A percentile compares a stretch with the other conserved stretches of the same genome.
These are phyloP conservation scores for Cornus suecica DNA, from an alignment of 148 eudicot species.

Conservation along the genomic window DNA sequence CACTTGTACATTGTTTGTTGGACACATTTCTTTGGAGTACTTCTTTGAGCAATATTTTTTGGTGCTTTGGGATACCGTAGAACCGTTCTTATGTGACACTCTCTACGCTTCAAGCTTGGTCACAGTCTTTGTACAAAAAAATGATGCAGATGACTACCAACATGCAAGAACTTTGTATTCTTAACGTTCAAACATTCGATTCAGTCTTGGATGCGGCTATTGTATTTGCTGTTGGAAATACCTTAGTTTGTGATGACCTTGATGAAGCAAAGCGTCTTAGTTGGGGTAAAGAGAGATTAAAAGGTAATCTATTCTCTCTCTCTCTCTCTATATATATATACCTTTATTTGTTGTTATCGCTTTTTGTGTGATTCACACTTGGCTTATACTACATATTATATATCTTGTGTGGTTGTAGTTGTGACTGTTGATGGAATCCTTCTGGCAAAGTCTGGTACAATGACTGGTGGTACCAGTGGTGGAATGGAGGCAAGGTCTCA, in stretches of 20 bases:
- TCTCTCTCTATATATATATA: too few species aligned
- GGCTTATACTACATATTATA: background rate
- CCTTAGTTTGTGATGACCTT: slow-evolving; percentile 91
- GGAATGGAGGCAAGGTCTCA: slow-evolving; percentile 99
- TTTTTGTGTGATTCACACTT: background rate
- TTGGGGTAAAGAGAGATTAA: slow-evolving; percentile 88
- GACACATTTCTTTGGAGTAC: background rate
- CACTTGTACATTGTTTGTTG: background rate
- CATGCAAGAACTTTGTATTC: slow-evolving; percentile 24
- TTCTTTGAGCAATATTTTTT: background rate
- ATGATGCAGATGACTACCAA: background rate
- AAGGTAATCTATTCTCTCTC: slow-evolving; percentile 45
- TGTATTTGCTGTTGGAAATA: slow-evolving; percentile 92
- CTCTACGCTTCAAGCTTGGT: background rate
- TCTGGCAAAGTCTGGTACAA: slow-evolving; percentile 92
- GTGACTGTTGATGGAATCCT: slow-evolving; percentile 92
- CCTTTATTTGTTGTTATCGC: too few species aligned
- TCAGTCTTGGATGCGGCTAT: slow-evolving; percentile 86
- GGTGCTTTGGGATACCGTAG: background rate
- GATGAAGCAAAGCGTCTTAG: slow-evolving; percentile 90
- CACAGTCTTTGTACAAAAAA: background rate
- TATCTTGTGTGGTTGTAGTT: slow-evolving; percentile 43
- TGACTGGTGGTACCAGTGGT: slow-evolving; percentile 99
- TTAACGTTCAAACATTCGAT: slow-evolving; percentile 75
- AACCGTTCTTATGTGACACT: background rate